These are phyloP conservation scores for Cudoniella acicularis DNA, from an alignment of 495 filamentous ascomycete species.

Conservation along the genomic window DNA sequence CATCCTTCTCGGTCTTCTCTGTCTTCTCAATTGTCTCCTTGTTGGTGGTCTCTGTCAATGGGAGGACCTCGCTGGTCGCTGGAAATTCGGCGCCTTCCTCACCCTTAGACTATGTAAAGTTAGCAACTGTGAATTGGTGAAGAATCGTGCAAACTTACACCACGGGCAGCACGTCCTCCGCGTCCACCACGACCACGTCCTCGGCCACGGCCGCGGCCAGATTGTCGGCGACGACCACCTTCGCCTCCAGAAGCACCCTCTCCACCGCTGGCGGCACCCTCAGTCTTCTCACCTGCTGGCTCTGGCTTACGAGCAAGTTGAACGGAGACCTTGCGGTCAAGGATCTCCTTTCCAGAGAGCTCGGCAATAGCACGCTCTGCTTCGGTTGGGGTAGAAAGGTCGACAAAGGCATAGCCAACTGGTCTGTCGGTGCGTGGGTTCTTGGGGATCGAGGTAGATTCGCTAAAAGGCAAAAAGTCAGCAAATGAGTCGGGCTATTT, in stretches of 20 bases:
- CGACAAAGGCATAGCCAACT: conserved; percentile 98
- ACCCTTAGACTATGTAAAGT: conserved; percentile 28
- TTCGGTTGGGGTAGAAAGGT: conserved; percentile 89
- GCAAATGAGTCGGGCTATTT: not conserved
- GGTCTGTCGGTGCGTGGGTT: conserved; percentile 98
- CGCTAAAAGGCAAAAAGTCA: conserved; percentile 48
- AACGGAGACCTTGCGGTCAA: conserved; percentile 97
- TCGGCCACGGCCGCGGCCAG: conserved; percentile 65
- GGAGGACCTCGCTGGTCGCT: conserved; percentile 28
- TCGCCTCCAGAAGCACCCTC: conserved; percentile 69
- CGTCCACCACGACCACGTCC: conserved; percentile 73
- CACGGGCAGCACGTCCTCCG: conserved; percentile 70
- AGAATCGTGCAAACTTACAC: conserved; percentile 49
- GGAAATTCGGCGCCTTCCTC: conserved; percentile 28
- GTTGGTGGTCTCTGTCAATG: conserved; percentile 14
- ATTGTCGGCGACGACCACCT: conserved; percentile 71
- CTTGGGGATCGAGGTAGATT: conserved; percentile 96
- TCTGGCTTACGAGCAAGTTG: conserved; percentile 98
- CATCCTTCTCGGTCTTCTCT: conserved; percentile 32
- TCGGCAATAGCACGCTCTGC: conserved; percentile 90
- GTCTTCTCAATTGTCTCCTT: conserved; percentile 29
- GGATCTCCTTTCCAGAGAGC: conserved; percentile 93
- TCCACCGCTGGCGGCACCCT: conserved; percentile 62
- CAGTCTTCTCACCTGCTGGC: conserved; percentile 69
- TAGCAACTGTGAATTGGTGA: conserved; percentile 4